Evolutionary conservation across 2,329 filamentous ascomycete species (phyloP).

Genomic region (Lecanoromycetidae sp.): DNA sequence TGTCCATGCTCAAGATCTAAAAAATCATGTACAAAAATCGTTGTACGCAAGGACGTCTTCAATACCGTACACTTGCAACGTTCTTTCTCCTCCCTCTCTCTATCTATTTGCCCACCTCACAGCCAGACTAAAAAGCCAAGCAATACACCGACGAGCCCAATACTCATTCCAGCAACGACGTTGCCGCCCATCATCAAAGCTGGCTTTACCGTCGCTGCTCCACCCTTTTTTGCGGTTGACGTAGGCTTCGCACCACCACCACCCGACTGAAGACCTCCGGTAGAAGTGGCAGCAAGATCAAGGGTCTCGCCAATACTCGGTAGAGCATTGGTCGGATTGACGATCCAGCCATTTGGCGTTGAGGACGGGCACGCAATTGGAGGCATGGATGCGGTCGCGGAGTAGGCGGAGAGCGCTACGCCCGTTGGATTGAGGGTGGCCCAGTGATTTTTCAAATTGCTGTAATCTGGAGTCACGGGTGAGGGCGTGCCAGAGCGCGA

Average conservation of each 20-base stretch:
- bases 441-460: constrained; percentile 67
- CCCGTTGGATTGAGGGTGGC: constrained; percentile 58
- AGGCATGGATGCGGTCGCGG: constrained; percentile 45
- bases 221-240: constrained; percentile 11
- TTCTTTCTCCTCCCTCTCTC: too few relatives aligned
- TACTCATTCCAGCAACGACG: constrained; percentile 14
- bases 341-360: constrained; percentile 58
- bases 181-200: constrained; percentile 12
- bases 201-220: constrained; percentile 1
- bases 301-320: constrained; percentile 52
- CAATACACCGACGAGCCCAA: constrained; percentile 15
- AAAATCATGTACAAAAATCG: neutral
- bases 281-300: constrained; percentile 13
- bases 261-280: constrained; percentile 1
- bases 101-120: neutral
- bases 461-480: constrained; percentile 63
- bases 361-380: constrained; percentile 59
- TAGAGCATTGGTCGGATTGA: constrained; percentile 56
- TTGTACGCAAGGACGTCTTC: neutral
- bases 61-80: neutral
- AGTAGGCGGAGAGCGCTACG: constrained; percentile 54
- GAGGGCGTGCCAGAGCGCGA: constrained; percentile 60
- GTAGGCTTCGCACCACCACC: constrained; percentile 3
- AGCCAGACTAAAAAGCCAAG: constrained; percentile 17
- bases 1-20: neutral